These are phyloP conservation scores for Calonectria crousiana DNA, from an alignment of 2,329 filamentous ascomycete species.

Conservation along the genomic window DNA sequence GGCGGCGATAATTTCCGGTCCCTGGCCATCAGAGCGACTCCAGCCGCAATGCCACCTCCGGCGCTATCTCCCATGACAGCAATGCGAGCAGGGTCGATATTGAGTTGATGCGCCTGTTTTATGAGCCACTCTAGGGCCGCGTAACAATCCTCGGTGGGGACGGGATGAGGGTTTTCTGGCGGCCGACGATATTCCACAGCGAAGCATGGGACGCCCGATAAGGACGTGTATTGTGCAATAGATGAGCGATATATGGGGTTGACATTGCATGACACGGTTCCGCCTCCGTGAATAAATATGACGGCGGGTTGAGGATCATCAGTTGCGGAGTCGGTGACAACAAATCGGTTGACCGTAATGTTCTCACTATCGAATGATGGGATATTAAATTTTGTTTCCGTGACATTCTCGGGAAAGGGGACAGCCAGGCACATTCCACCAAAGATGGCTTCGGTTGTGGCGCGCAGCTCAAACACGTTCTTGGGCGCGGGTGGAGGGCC, in stretches of 20 bases:
- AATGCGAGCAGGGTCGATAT: slow-evolving; percentile 8
- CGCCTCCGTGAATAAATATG: background rate
- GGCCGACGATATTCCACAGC: slow-evolving; percentile 26
- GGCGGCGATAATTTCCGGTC: slow-evolving; percentile 16
- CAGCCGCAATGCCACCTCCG: slow-evolving; percentile 19
- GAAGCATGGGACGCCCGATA: background rate
- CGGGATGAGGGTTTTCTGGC: slow-evolving; percentile 17
- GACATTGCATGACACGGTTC: background rate
- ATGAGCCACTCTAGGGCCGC: background rate
- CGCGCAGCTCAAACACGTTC: background rate
- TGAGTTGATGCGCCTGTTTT: background rate
- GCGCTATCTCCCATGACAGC: slow-evolving; percentile 33
- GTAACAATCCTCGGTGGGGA: slow-evolving; percentile 19
- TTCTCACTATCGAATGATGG: background rate
- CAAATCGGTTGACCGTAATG: background rate
- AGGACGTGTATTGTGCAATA: background rate
- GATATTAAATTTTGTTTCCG: background rate
- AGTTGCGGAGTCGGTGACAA: background rate
- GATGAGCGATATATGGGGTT: background rate
- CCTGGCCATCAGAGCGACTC: slow-evolving; percentile 8
- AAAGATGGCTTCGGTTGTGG: background rate
- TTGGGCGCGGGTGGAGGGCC: background rate
- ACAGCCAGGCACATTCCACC: background rate
- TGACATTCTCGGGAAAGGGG: background rate
- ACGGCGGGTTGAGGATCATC: background rate